These are phyloP conservation scores for Nicotiana obtusifolia DNA, from an alignment of 257 asterid species.

Conservation along the genomic window DNA sequence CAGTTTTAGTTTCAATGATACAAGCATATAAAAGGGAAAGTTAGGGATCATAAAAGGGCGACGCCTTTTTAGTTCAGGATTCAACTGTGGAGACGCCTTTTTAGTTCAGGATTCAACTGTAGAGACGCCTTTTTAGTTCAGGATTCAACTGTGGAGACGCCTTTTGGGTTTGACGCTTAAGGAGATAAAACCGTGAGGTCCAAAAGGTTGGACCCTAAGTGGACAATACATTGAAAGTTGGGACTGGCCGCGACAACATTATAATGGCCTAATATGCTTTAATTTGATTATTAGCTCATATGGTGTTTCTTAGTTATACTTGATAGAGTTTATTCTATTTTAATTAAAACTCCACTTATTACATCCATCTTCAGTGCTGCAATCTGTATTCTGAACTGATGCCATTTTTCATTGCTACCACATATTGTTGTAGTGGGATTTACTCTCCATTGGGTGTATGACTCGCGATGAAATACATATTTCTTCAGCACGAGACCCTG, in stretches of 20 bases:
- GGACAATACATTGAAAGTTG: no score
- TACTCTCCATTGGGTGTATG: constrained; percentile 34
- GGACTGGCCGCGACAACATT: no score
- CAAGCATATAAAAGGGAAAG: background rate
- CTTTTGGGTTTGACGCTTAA: no score
- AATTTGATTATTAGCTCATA: no score
- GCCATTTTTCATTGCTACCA: background rate
- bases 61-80: background rate
- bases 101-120: no score
- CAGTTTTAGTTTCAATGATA: background rate
- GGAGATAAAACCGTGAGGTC: no score
- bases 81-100: background rate
- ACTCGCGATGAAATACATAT: constrained; percentile 24
- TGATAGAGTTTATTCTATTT: no score
- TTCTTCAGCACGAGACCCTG: constrained; percentile 37
- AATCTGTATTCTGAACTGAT: background rate
- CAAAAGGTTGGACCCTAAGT: no score
- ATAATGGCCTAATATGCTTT: no score
- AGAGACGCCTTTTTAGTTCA: no score
- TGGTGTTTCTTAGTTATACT: no score
- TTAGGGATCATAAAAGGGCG: background rate
- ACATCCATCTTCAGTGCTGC: background rate
- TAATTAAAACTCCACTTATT: background rate
- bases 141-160: no score
- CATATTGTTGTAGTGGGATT: constrained; percentile 44